phyloP scores from a whole-genome alignment of 164 flowering plant species.

The Stephania japonica region DNA sequence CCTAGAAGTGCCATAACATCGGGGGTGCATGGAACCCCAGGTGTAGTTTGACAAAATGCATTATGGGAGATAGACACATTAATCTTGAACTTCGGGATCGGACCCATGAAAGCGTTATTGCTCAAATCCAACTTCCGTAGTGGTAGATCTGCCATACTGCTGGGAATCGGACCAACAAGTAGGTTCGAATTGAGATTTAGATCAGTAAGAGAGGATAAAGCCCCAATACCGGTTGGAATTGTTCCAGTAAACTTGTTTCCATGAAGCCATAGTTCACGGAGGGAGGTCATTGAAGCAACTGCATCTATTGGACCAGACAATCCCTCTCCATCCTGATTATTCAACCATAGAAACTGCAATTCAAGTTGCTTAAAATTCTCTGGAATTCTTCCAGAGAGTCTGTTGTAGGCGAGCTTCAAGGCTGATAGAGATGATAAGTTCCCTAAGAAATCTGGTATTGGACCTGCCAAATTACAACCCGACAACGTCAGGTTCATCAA shows the following conservation, averaged over 20 bases:
- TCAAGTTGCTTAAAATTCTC: conserved; percentile 39
- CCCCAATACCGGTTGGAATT: conserved; percentile 57
- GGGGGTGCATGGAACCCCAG: conserved; percentile 50
- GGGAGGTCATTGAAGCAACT: conserved; percentile 42
- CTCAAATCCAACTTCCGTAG: conserved; percentile 42
- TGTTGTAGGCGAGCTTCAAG: conserved; percentile 44
- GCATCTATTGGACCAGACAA: conserved; percentile 59
- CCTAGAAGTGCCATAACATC: conserved; percentile 58
- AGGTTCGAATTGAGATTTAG: conserved; percentile 55
- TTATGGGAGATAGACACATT: conserved; percentile 32
- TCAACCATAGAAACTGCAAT: conserved; percentile 60
- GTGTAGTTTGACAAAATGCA: conserved; percentile 47
- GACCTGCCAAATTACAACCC: conserved; percentile 46
- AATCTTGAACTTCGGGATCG: conserved; percentile 45
- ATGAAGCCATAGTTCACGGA: conserved; percentile 60
- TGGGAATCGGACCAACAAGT: conserved; percentile 67
- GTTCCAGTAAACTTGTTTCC: conserved; percentile 70
- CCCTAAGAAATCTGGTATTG: conserved; percentile 60
- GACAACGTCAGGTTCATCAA: conserved; percentile 45
- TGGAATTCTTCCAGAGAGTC: conserved; percentile 54
- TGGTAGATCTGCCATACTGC: conserved; percentile 31
- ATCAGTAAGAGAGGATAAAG: conserved; percentile 42
- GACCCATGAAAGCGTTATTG: conserved; percentile 54
- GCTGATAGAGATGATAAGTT: conserved; percentile 37
- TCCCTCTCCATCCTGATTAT: conserved; percentile 47